Evolutionary conservation across 805 yeast genomes (phyloP).

Genomic region (Nakazawaea molendinolei): DNA sequence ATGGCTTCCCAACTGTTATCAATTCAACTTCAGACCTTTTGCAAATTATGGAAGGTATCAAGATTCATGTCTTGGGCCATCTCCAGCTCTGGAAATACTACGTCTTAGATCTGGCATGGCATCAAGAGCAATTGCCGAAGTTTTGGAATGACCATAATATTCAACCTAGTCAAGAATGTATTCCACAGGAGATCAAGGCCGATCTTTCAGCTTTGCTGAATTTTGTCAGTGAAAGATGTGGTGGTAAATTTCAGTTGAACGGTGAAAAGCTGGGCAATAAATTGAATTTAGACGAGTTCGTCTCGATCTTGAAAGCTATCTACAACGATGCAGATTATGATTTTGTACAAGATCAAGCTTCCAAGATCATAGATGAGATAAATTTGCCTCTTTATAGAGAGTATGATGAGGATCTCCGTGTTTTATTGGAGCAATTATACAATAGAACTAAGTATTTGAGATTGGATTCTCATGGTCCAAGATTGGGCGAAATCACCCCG

Average conservation of each 20-base stretch:
- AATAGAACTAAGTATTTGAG: slow-evolving; percentile 75
- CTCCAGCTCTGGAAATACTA: slow-evolving; percentile 85
- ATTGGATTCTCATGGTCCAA: slow-evolving; percentile 77
- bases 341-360: slow-evolving; percentile 33
- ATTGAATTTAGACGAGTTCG: slow-evolving; percentile 44
- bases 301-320: slow-evolving; percentile 39
- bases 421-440: slow-evolving; percentile 61
- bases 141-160: slow-evolving; percentile 24
- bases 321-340: slow-evolving; percentile 24
- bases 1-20: slow-evolving; percentile 58
- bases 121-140: slow-evolving; percentile 31
- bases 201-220: slow-evolving; percentile 38
- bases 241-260: slow-evolving; percentile 36
- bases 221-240: slow-evolving; percentile 39
- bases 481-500: slow-evolving; percentile 56
- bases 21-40: slow-evolving; percentile 46
- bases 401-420: slow-evolving; percentile 67
- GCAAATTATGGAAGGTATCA: slow-evolving; percentile 59
- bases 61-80: slow-evolving; percentile 56
- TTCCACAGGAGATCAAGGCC: slow-evolving; percentile 37
- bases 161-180: slow-evolving; percentile 26
- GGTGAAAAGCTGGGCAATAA: slow-evolving; percentile 45
- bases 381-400: slow-evolving; percentile 65
- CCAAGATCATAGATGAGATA: slow-evolving; percentile 62
- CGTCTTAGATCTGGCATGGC: slow-evolving; percentile 50